These are phyloP conservation scores for Endogone sp. DNA, from an alignment of 192 early-diverging fungal species.

Conservation along the genomic window DNA sequence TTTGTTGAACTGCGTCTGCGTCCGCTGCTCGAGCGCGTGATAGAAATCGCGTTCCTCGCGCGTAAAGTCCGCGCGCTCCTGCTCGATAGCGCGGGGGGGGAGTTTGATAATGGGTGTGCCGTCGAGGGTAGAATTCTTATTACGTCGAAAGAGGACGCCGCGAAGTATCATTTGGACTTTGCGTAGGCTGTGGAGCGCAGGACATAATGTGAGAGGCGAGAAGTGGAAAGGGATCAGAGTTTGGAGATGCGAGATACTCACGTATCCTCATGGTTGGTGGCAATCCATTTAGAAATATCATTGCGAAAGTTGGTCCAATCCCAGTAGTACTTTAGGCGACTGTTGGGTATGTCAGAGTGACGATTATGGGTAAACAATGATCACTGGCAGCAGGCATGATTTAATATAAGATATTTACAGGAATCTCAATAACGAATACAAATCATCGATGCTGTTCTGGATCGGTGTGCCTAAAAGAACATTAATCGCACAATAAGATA, in stretches of 20 bases:
- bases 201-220: background rate
- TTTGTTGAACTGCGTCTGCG: conserved; percentile 37
- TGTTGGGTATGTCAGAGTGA: background rate
- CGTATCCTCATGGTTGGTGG: background rate
- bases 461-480: too few species aligned
- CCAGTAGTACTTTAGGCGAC: background rate
- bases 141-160: conserved; percentile 54
- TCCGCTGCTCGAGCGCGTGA: conserved; percentile 21
- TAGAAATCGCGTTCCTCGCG: conserved; percentile 57
- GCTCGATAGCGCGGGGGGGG: conserved; percentile 49
- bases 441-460: too few species aligned
- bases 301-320: background rate
- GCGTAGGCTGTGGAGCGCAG: background rate
- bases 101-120: conserved; percentile 64
- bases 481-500: too few species aligned
- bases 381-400: too few species aligned
- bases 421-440: background rate
- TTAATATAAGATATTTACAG: background rate
- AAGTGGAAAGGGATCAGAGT: background rate
- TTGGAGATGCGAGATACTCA: background rate
- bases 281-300: background rate
- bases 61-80: conserved; percentile 42
- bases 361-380: too few species aligned
- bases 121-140: conserved; percentile 56
- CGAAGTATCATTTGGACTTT: background rate